phyloP scores from a whole-genome alignment of 2,329 filamentous ascomycete genomes.

The Aspergillus ustus region DNA sequence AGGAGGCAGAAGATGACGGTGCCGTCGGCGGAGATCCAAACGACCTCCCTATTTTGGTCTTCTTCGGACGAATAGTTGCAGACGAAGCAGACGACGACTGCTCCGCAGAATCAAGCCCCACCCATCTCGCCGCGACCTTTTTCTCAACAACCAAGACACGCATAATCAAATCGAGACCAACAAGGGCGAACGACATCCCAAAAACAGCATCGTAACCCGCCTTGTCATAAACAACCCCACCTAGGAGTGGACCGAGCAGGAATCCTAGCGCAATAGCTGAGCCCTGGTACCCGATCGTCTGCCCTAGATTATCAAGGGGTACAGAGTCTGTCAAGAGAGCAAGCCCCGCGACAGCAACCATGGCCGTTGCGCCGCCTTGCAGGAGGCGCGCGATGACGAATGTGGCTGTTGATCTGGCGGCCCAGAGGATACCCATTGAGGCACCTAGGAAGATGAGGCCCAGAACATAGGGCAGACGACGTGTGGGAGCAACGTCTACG shows the following conservation, averaged over 20 bases:
- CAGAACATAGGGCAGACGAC: slow-evolving; percentile 62
- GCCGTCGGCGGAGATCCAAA: slow-evolving; percentile 25
- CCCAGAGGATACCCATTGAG: slow-evolving; percentile 60
- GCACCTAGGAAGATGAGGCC: slow-evolving; percentile 58
- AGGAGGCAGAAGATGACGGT: slow-evolving; percentile 32
- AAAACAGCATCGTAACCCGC: slow-evolving; percentile 65
- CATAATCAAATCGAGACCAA: slow-evolving; percentile 64
- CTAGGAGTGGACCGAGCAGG: slow-evolving; percentile 61
- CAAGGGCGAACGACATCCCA: slow-evolving; percentile 57
- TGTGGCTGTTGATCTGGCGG: slow-evolving; percentile 54
- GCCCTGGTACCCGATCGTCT: slow-evolving; percentile 62
- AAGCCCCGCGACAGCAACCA: slow-evolving; percentile 65
- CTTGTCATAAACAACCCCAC: slow-evolving; percentile 64
- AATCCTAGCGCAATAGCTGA: slow-evolving; percentile 63
- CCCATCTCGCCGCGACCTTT: slow-evolving; percentile 53
- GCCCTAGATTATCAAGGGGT: slow-evolving; percentile 60
- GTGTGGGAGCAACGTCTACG: slow-evolving; percentile 40
- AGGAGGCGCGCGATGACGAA: slow-evolving; percentile 59
- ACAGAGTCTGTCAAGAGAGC: slow-evolving; percentile 65
- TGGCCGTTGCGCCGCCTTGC: slow-evolving; percentile 61
- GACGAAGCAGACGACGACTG: slow-evolving; percentile 32
- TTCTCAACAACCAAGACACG: slow-evolving; percentile 67
- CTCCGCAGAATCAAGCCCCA: slow-evolving; percentile 25
- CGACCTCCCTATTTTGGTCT: slow-evolving; percentile 56
- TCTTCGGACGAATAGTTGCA: slow-evolving; percentile 56